Conservation (phyloP, 768 basidiomycete species). For the Daedalea quercina region DNA sequence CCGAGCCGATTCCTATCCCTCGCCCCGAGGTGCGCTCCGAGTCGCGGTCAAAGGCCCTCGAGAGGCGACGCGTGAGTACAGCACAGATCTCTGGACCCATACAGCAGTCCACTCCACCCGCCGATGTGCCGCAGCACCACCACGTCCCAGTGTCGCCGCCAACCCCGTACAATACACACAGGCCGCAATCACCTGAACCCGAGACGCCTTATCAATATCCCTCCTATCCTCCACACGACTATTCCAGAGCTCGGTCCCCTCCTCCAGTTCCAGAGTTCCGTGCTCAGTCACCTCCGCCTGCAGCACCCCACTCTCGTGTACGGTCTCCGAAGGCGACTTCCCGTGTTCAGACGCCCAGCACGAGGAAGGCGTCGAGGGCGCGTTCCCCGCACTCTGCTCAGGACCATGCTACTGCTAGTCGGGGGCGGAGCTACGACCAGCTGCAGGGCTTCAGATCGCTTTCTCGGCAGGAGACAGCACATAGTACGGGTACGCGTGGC, state of each 20-base stretch:
- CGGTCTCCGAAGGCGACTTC: constrained; percentile 6
- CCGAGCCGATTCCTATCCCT: too few species aligned
- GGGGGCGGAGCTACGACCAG: background rate
- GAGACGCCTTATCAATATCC: background rate
- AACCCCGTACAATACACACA: background rate
- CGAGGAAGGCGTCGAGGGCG: constrained; percentile 5
- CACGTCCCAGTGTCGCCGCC: background rate
- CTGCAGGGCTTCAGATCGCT: background rate
- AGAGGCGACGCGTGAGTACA: constrained; percentile 1
- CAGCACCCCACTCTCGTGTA: background rate
- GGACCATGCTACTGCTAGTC: background rate
- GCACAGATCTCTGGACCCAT: constrained; percentile 7
- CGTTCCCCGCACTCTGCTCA: constrained; percentile 12
- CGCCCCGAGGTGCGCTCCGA: constrained; percentile 1
- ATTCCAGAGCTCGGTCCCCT: constrained; percentile 1
- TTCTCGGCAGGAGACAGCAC: background rate
- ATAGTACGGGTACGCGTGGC: background rate
- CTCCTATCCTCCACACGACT: background rate
- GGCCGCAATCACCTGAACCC: background rate
- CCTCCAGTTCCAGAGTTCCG: constrained; percentile 5
- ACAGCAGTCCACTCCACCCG: constrained; percentile 3
- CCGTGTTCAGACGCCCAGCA: constrained; percentile 10
- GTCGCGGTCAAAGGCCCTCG: background rate
- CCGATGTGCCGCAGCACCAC: background rate
- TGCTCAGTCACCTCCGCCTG: constrained; percentile 2